A percentile compares a stretch with the other conserved stretches of the same genome.
phyloP scores from a whole-genome alignment of 345 rosid species.

The Balakata baccata region DNA sequence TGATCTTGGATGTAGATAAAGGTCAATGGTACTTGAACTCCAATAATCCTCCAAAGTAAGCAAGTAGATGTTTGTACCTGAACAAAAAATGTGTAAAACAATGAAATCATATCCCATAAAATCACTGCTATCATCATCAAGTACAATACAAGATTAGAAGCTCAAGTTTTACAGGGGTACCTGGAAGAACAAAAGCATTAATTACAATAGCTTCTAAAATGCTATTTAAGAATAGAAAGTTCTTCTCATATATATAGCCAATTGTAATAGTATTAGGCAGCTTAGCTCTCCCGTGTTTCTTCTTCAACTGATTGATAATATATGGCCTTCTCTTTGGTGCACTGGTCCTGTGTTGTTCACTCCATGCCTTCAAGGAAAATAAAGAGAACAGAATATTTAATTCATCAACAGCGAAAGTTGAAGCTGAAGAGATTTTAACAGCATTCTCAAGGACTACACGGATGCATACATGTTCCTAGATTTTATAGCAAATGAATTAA shows the following conservation, averaged over 20 bases:
- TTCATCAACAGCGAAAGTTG: background rate
- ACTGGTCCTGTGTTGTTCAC: slow-evolving; percentile 56
- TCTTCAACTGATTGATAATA: slow-evolving; percentile 54
- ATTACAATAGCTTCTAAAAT: slow-evolving; percentile 77
- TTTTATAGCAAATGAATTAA: background rate
- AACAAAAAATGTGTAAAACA: slow-evolving; percentile 5
- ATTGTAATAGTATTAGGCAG: slow-evolving; percentile 69
- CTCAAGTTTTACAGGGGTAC: slow-evolving; percentile 23
- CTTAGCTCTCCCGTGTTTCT: slow-evolving; percentile 59
- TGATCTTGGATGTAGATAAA: slow-evolving; percentile 23
- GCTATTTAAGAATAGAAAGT: slow-evolving; percentile 61
- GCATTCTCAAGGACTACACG: too few species aligned
- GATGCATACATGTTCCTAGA: background rate
- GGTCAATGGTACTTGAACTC: slow-evolving; percentile 93
- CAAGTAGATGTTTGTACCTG: slow-evolving; percentile 89
- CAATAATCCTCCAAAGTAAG: slow-evolving; percentile 87
- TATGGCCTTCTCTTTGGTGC: slow-evolving; percentile 66
- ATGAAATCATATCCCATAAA: background rate
- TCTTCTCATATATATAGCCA: slow-evolving; percentile 80
- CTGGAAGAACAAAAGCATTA: slow-evolving; percentile 67
- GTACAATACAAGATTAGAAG: background rate
- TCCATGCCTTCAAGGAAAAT: slow-evolving; percentile 54
- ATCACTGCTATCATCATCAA: background rate
- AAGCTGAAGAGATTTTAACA: background rate
- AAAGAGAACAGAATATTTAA: background rate